Conservation (phyloP, 805 yeast species). For the Lipomyces kockii region DNA sequence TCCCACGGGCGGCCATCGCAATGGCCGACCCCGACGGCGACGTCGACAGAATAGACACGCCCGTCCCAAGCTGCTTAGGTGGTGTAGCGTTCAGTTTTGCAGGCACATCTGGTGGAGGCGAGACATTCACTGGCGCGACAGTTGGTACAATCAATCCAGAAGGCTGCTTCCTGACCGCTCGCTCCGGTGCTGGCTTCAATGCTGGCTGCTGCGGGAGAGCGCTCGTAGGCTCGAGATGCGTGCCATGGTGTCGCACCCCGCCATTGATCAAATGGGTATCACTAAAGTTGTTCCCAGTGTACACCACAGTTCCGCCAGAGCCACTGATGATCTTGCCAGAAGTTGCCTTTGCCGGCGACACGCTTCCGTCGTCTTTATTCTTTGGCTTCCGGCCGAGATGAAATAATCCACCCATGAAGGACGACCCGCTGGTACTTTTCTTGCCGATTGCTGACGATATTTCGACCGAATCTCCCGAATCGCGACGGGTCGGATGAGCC, state of each 20-base stretch:
- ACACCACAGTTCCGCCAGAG: neutral
- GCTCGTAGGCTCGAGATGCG: neutral
- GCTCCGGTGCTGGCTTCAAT: neutral
- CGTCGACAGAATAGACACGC: neutral
- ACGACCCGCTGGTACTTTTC: slow-evolving; percentile 9
- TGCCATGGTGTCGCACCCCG: neutral
- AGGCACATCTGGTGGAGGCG: neutral
- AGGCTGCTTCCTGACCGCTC: neutral
- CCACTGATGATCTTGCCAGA: slow-evolving; percentile 8
- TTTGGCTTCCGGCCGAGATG: slow-evolving; percentile 33
- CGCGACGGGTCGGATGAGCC: neutral
- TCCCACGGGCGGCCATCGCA: neutral
- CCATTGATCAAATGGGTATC: slow-evolving; percentile 28
- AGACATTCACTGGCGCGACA: neutral
- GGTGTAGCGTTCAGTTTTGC: neutral
- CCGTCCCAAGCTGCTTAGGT: neutral
- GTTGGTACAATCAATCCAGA: neutral
- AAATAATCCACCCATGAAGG: slow-evolving; percentile 33
- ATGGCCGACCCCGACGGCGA: neutral
- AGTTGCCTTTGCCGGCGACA: slow-evolving; percentile 18
- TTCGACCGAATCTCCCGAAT: slow-evolving; percentile 8
- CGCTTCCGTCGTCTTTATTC: slow-evolving; percentile 25
- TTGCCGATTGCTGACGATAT: slow-evolving; percentile 2
- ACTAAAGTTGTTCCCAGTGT: slow-evolving; percentile 20
- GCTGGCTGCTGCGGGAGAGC: neutral